Base-by-base conservation (phyloP, 345 rosid species). In the Eutrema japonicum region DNA sequence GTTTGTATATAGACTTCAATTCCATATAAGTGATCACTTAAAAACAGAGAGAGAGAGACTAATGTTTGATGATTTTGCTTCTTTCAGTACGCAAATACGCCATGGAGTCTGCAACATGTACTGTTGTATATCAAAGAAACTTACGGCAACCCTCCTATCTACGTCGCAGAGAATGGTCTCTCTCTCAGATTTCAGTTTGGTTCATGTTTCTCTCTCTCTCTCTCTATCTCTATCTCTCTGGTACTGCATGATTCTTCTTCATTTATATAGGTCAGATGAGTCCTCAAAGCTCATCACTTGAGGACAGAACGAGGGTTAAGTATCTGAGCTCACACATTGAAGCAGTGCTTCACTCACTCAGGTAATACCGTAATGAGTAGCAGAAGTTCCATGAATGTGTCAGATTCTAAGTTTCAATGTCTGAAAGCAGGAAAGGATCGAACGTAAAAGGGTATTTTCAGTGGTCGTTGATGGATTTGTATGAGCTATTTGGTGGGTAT, bases 401-500 rank as follows among this genome's bases (percentile, higher is more conserved):
- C 10, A 16, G 53, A 41, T 33, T 62, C 61, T 61, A 30, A 71
- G 45, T 8, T 32, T 30, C 7, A 42, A 16, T n/a, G 30, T 61
- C 35, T 50, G 18, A 47, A 27, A 32, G 3, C 60, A 81, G 88
- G 78, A 81, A 77, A 69, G 88, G 86, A 74, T 69, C 85, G 10
- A 63, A 85, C 63, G 70, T 68, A 16, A 37, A 84, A 81, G 90
- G 86, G 1, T 86, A 86, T 61, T 81, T 86, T 18, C 32, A 70
- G 16, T 82, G 90, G 90, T 79, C 88, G 2, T 74, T 83, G 62
- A 36, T 85, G 56, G 89, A 82, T 65, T 37, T 82, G 33, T 73
- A 57, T 13, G 87, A 86, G 69, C 5, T 85, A 53, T 9, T 79
- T 10, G 68, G 64, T 43, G 89, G 87, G 10, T 82, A 77, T 14